Percentiles rank a stretch among this genome's conserved stretches.
phyloP scores from a whole-genome alignment of 2,329 filamentous ascomycete genomes.

The Trichophyton simii region DNA sequence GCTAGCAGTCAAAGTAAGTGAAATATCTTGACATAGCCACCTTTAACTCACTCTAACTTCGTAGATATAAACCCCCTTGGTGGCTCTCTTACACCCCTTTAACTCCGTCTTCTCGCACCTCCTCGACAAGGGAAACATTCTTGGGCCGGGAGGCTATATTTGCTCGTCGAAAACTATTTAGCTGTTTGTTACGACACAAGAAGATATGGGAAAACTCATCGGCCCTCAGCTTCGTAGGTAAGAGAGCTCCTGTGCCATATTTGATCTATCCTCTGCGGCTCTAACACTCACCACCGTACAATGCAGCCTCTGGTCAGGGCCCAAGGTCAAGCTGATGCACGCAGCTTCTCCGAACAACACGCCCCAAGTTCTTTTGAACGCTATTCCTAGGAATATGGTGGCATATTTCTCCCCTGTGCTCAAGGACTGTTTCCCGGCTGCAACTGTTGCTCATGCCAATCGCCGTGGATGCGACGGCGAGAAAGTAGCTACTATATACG shows the following conservation, averaged over 20 bases:
- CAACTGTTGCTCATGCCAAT: conserved; percentile 3
- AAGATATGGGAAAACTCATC: not conserved
- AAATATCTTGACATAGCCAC: too few relatives aligned
- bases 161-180: not conserved
- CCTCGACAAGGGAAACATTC: not conserved
- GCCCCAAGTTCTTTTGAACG: conserved; percentile 6
- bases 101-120: not conserved
- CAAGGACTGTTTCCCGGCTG: conserved; percentile 10
- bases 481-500: conserved; percentile 9
- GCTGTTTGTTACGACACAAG: not conserved
- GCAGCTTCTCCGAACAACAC: conserved; percentile 2
- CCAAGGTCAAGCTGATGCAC: conserved; percentile 10
- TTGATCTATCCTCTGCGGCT: not conserved
- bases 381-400: conserved; percentile 9
- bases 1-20: too few relatives aligned
- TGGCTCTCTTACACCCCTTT: not conserved
- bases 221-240: conserved; percentile 2
- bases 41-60: too few relatives aligned
- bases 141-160: not conserved
- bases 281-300: not conserved
- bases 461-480: conserved; percentile 11
- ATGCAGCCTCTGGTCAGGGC: conserved; percentile 8
- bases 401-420: conserved; percentile 11
- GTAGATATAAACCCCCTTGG: not conserved
- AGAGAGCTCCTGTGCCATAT: not conserved